A percentile compares a stretch with the other conserved stretches of the same genome.
Evolutionary conservation across 495 filamentous ascomycete genomes (phyloP).

Genomic region (Podospora comata): DNA sequence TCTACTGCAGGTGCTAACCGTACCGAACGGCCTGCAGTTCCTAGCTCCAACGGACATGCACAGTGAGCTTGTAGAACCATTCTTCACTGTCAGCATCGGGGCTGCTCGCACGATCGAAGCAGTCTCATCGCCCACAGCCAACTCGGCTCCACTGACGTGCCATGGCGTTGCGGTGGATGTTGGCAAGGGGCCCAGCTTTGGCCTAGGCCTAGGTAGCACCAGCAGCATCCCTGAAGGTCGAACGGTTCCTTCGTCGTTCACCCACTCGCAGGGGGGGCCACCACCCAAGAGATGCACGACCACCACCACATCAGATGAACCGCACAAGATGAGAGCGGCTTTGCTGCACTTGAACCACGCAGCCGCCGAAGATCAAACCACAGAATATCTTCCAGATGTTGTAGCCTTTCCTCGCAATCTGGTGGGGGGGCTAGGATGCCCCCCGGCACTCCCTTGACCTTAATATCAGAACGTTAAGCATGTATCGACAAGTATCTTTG

Average conservation of each 20-base stretch:
- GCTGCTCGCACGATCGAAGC: constrained; percentile 12
- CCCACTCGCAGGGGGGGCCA: constrained; percentile 2
- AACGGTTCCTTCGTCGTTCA: constrained; percentile 5
- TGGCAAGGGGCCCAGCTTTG: constrained; percentile 16
- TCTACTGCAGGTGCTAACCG: neutral
- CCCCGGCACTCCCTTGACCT: neutral
- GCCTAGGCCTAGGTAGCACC: constrained; percentile 9
- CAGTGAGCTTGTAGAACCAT: neutral
- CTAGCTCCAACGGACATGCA: neutral
- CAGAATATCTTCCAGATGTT: neutral
- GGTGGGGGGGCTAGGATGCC: neutral
- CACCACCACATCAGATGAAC: constrained; percentile 18
- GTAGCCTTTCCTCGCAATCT: neutral
- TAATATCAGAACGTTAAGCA: constrained; percentile 8
- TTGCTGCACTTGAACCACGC: constrained; percentile 4
- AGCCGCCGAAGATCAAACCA: constrained; percentile 17
- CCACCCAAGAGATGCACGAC: constrained; percentile 6
- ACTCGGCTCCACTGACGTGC: neutral
- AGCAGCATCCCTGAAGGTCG: constrained; percentile 2
- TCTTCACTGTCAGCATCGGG: neutral
- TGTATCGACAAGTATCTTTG: neutral
- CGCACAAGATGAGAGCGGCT: neutral
- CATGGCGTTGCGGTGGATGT: constrained; percentile 18
- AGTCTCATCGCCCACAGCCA: constrained; percentile 17
- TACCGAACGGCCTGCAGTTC: neutral